phyloP scores from a whole-genome alignment of 192 early-diverging fungal genomes.

The Backusella liffmaniae region DNA sequence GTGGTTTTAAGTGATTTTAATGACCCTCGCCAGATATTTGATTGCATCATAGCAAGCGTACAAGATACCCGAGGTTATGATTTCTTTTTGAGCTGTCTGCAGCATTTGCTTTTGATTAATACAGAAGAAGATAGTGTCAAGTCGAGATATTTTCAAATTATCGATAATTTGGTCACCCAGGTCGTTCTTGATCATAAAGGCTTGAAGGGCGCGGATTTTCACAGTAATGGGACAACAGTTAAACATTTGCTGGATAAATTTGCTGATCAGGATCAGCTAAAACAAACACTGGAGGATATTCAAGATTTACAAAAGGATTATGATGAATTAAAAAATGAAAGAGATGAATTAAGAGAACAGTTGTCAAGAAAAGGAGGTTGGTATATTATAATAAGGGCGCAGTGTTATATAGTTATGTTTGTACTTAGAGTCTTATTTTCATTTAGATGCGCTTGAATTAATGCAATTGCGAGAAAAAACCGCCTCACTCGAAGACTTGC shows the following conservation, averaged over 20 bases:
- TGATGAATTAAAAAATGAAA: constrained; percentile 58
- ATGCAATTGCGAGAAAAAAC: constrained; percentile 53
- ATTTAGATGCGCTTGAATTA: constrained; percentile 26
- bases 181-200: constrained; percentile 74
- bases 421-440: not conserved
- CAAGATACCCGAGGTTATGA: constrained; percentile 71
- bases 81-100: constrained; percentile 71
- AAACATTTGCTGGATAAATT: constrained; percentile 71
- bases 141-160: constrained; percentile 72
- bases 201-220: constrained; percentile 34
- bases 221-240: constrained; percentile 48
- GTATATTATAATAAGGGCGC: not conserved
- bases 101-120: constrained; percentile 69
- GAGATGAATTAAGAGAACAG: constrained; percentile 64
- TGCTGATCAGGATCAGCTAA: constrained; percentile 75
- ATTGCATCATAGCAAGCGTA: constrained; percentile 65
- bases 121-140: constrained; percentile 60
- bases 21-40: constrained; percentile 71
- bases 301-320: constrained; percentile 59
- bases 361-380: constrained; percentile 61
- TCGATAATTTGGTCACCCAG: constrained; percentile 75
- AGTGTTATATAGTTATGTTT: not conserved
- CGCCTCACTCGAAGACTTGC: constrained; percentile 37
- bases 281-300: constrained; percentile 66
- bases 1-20: constrained; percentile 67